Percentiles rank a stretch among this genome's conserved stretches.
Conservation (phyloP, 345 rosid genomes). For the Excoecaria cochinchinensis region DNA sequence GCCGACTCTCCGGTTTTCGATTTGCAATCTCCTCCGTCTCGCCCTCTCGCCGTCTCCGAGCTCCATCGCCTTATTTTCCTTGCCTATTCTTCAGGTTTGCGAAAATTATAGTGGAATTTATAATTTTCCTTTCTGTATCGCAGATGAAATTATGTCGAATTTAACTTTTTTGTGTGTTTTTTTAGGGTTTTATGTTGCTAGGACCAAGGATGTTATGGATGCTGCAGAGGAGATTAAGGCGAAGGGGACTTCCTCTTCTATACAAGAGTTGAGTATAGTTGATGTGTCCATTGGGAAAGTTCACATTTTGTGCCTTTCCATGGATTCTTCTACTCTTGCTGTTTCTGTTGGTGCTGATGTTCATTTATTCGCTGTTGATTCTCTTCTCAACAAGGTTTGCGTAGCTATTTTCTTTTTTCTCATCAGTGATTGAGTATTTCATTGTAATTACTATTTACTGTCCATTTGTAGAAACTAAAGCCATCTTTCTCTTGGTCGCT, state of each 20-base stretch:
- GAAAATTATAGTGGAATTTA: background rate
- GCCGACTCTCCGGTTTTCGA: slow-evolving; percentile 39
- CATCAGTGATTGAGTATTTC: background rate
- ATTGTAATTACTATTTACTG: background rate
- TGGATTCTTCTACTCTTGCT: slow-evolving; percentile 63
- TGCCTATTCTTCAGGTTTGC: slow-evolving; percentile 66
- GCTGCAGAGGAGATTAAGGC: slow-evolving; percentile 50
- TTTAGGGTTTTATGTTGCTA: slow-evolving; percentile 80
- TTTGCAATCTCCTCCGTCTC: slow-evolving; percentile 55
- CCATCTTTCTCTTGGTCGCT: slow-evolving; percentile 57
- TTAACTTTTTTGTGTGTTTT: background rate
- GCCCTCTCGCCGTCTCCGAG: slow-evolving; percentile 73
- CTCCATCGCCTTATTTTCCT: slow-evolving; percentile 50
- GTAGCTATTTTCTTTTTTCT: background rate
- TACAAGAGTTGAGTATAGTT: slow-evolving; percentile 57
- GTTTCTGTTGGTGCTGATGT: slow-evolving; percentile 50
- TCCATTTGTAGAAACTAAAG: slow-evolving; percentile 43
- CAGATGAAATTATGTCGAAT: background rate
- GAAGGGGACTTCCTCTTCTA: slow-evolving; percentile 33
- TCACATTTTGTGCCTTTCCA: slow-evolving; percentile 59
- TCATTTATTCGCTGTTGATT: slow-evolving; percentile 56
- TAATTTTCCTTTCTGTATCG: background rate
- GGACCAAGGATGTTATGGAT: slow-evolving; percentile 67
- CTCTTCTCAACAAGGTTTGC: slow-evolving; percentile 60
- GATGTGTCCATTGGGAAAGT: slow-evolving; percentile 58